Evolutionary conservation across 106 monocot genomes (phyloP), one percentile per base, ranked within the genome.

Genomic region (Platanthera guangdongensis): DNA sequence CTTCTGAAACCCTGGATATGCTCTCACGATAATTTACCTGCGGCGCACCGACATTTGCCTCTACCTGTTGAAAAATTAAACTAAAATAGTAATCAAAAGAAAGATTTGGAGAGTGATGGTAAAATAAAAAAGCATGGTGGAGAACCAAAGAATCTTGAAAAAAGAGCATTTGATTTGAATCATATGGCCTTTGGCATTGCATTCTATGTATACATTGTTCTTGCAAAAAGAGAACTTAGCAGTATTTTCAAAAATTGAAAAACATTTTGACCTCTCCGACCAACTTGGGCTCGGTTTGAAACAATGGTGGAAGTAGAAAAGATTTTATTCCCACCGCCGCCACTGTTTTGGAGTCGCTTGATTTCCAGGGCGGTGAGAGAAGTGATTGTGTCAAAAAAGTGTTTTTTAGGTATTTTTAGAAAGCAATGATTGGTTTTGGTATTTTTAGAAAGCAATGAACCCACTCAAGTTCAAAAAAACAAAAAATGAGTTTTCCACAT

Each of bases 11-110:
- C 72, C 71, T 91, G 8, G 97, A 97, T 45, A 97, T 97, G 85
- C 97, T 97, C 73, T 97, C 97, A 60, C 94, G 85, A 80, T 97
- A 97, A 83, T 97, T 97, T 6, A 97, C 97, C 78, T 97, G 97
- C 22, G 97, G 97, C 32, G 93, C 94, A 63, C 97, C 97, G 1
- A 94, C 94, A 82, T 97, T 94, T 88, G 97, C 97, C 81, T 97
- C 94, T 8, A 94, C 94, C 96, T 97, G 83, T 85, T 21, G 5
- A 22, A 19, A 72, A 72, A n/a, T 15, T 47, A 51, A 72, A 72
- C 22, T 8, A 8, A 8, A 72, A 72, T 51, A 50, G 19, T 51
- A 72, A 48, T n/a, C 15, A 70, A 48, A 68, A 71, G 47, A 7
- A 46, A 12, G 67, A 60, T 60, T 8, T 11, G 21, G 8, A 60